A percentile compares a stretch with the other conserved stretches of the same genome.
Evolutionary conservation across 257 asterid genomes (phyloP).

Genomic region (Schizonepeta tenuifolia): DNA sequence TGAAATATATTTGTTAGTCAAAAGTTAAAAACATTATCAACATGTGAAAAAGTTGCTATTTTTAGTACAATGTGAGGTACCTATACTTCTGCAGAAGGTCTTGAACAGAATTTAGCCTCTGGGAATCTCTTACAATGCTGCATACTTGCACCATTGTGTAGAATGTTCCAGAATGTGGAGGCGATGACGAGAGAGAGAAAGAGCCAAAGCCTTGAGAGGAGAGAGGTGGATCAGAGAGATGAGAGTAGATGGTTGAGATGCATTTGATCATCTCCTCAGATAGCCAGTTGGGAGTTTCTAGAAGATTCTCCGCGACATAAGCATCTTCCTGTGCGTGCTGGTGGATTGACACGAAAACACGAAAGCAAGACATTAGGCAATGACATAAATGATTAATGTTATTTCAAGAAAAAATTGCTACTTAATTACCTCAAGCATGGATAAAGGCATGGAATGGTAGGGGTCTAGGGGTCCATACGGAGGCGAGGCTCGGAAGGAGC

Average conservation of each 20-base stretch:
- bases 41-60: not conserved
- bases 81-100: constrained; percentile 60
- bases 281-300: constrained; percentile 58
- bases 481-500: constrained; percentile 62
- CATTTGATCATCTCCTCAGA: constrained; percentile 93
- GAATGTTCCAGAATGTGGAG: constrained; percentile 35
- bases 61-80: constrained; percentile 27
- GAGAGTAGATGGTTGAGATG: constrained; percentile 73
- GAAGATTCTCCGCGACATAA: constrained; percentile 42
- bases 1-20: constrained; percentile 34
- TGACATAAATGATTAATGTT: not conserved
- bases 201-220: constrained; percentile 26
- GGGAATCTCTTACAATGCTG: constrained; percentile 55
- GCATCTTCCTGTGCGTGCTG: constrained; percentile 52
- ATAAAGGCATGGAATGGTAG: constrained; percentile 80
- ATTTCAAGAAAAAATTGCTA: not conserved
- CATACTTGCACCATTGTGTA: constrained; percentile 56
- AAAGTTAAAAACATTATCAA: not conserved
- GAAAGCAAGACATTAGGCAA: not conserved
- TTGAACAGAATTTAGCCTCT: constrained; percentile 57
- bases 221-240: constrained; percentile 72
- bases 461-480: constrained; percentile 39
- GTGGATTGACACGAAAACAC: constrained; percentile 14
- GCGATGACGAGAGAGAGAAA: not conserved
- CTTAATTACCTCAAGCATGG: constrained; percentile 78